Evolutionary conservation across 495 filamentous ascomycete genomes (phyloP).

Genomic region (Haplographium delicatum): DNA sequence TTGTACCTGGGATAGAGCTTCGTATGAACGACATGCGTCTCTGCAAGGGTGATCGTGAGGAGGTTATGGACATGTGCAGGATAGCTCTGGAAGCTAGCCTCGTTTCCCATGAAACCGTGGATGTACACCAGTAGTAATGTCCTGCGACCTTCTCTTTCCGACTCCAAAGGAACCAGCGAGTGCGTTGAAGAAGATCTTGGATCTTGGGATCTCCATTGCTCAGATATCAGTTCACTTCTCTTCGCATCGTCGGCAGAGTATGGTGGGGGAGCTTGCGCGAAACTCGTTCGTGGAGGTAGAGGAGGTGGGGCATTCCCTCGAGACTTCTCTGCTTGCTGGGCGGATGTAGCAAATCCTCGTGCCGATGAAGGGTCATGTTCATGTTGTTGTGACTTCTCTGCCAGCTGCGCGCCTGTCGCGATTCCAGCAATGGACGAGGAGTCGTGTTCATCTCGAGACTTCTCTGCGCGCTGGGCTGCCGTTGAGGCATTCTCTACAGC

Average conservation of each 20-base stretch:
- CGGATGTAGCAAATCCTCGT: not conserved
- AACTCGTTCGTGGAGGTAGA: constrained; percentile 18
- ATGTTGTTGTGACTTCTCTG: constrained; percentile 15
- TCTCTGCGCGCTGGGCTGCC: constrained; percentile 20
- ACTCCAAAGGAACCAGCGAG: constrained; percentile 50
- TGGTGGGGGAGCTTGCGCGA: constrained; percentile 15
- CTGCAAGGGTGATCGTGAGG: constrained; percentile 58
- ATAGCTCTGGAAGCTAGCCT: constrained; percentile 81
- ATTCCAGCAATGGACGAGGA: not conserved
- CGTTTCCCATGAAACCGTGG: constrained; percentile 90
- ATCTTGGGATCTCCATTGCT: constrained; percentile 36
- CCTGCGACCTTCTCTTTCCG: constrained; percentile 40
- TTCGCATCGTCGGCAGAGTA: constrained; percentile 18
- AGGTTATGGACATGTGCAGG: constrained; percentile 82
- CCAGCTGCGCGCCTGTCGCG: constrained; percentile 18
- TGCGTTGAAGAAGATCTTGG: constrained; percentile 60
- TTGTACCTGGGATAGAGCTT: constrained; percentile 92
- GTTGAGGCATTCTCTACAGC: too few relatives aligned
- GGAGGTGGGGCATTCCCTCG: constrained; percentile 7
- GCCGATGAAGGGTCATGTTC: not conserved
- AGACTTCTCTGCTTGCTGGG: constrained; percentile 10
- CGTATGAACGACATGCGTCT: constrained; percentile 77
- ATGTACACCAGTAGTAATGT: constrained; percentile 78
- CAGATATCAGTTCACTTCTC: constrained; percentile 17
- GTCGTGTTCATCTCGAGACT: not conserved